Conservation (phyloP, 495 filamentous ascomycete species). For the Lasiosphaeria hispida region DNA sequence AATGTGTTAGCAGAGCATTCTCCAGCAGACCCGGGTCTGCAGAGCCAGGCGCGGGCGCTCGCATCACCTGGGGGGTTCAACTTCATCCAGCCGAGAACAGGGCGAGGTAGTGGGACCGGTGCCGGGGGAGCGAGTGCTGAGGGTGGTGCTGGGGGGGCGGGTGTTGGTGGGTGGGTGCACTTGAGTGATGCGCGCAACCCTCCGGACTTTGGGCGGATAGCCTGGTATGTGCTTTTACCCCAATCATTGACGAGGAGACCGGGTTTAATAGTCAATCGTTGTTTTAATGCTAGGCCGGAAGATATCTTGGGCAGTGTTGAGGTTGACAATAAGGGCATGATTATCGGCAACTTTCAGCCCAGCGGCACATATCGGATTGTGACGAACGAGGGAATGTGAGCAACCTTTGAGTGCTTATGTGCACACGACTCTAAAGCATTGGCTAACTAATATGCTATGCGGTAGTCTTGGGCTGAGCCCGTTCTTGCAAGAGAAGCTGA, state of each 20-base stretch:
- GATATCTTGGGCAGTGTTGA: constrained; percentile 94
- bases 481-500: constrained; percentile 27
- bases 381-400: constrained; percentile 70
- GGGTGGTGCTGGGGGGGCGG: constrained; percentile 79
- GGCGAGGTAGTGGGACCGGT: constrained; percentile 45
- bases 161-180: constrained; percentile 85
- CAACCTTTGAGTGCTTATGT: constrained; percentile 12
- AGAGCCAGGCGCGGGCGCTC: constrained; percentile 74
- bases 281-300: constrained; percentile 51
- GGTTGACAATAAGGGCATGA: constrained; percentile 72
- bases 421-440: neutral
- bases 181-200: constrained; percentile 78
- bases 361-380: constrained; percentile 68
- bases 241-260: neutral
- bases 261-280: neutral
- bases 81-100: constrained; percentile 32
- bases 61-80: constrained; percentile 72
- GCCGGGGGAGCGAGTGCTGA: constrained; percentile 77
- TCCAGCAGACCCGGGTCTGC: constrained; percentile 65
- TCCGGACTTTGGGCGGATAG: constrained; percentile 87
- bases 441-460: neutral
- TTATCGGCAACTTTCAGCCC: constrained; percentile 62
- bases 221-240: constrained; percentile 50
- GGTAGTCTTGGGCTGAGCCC: constrained; percentile 27
- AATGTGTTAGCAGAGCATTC: constrained; percentile 69